phyloP scores from a whole-genome alignment of 495 filamentous ascomycete species.

The Hypoxylon lenormandii region DNA sequence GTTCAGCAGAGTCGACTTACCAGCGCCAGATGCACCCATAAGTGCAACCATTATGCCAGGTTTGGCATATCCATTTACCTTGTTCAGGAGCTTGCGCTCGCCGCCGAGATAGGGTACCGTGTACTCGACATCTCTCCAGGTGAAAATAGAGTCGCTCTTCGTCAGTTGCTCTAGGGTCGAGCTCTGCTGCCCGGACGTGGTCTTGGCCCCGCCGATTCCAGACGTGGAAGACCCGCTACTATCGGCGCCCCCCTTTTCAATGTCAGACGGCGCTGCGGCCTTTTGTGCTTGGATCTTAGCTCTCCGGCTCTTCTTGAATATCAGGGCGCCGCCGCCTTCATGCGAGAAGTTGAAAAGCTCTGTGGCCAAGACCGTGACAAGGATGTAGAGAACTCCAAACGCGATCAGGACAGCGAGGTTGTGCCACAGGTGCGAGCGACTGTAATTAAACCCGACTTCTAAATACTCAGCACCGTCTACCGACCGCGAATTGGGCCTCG shows the following conservation, averaged over 20 bases:
- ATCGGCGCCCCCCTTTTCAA: slow-evolving; percentile 58
- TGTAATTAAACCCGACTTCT: slow-evolving; percentile 67
- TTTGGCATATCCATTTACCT: slow-evolving; percentile 77
- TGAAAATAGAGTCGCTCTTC: slow-evolving; percentile 76
- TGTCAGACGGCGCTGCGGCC: slow-evolving; percentile 55
- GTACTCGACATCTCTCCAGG: slow-evolving; percentile 78
- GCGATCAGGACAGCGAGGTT: slow-evolving; percentile 82
- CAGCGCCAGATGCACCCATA: slow-evolving; percentile 86
- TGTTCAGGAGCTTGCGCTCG: slow-evolving; percentile 74
- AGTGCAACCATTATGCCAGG: slow-evolving; percentile 82
- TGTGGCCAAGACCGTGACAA: slow-evolving; percentile 70
- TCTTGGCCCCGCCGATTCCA: slow-evolving; percentile 27
- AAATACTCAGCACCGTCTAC: slow-evolving; percentile 74
- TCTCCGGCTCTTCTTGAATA: slow-evolving; percentile 75
- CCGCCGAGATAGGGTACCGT: slow-evolving; percentile 78
- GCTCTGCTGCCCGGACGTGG: slow-evolving; percentile 59
- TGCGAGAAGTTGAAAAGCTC: slow-evolving; percentile 53
- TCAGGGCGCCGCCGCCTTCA: slow-evolving; percentile 68
- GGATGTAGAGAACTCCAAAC: slow-evolving; percentile 75
- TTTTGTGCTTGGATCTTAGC: slow-evolving; percentile 65
- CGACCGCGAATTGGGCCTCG: slow-evolving; percentile 53
- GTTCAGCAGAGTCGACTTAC: slow-evolving; percentile 79
- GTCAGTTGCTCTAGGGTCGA: slow-evolving; percentile 68
- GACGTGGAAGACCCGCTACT: slow-evolving; percentile 37
- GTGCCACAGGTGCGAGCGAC: slow-evolving; percentile 76